Base-by-base conservation (phyloP, 306 rosid genomes). In the Vigna hirtella region DNA sequence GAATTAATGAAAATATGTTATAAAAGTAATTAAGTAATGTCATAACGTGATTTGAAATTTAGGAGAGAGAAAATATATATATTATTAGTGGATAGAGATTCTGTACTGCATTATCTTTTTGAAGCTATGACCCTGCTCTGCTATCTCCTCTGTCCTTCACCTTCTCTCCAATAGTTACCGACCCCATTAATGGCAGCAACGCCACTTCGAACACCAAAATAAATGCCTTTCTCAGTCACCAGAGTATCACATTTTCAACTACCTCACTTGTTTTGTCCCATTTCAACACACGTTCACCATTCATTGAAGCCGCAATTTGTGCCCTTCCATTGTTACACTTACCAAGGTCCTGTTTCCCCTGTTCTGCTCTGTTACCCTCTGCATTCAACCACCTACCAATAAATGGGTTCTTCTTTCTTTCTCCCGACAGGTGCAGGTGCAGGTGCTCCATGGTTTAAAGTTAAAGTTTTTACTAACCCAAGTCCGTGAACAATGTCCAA, bases 171-270 rank as follows among this genome's bases (percentile, higher is more conserved):
- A 45, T 15, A 57, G 12, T 22, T 15, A 66, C 84, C 70, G 55
- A 66, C 42, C 18, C 90, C 86, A 83, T 86, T 85, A 62, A 88
- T 88, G 88, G 77, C 81, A 69, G 49, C 34, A 63, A 73, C 14
- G 36, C 56, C 77, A 59, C 42, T 73, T 42, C 30, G 17, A 67
- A 73, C 77, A 57, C 28, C 0, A 51, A 52, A 68, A 50, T 64
- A 70, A 82, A 85, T 83, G 85, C 86, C 81, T 50, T 47, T 75
- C 34, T 59, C 77, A 43, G 67, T 85, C 66, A 83, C 72, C 65
- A 72, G 50, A 56, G 70, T 70, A 72, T 79, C 77, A 53, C 52
- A 55, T 79, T 43, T 76, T 74, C 88, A 85, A 83, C 90, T 20
- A 87, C 78, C 89, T 63, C 84, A 61, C 57, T 61, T 28, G 22